Evolutionary conservation across 2,329 filamentous ascomycete species (phyloP).

Genomic region (Colletotrichum navitas): DNA sequence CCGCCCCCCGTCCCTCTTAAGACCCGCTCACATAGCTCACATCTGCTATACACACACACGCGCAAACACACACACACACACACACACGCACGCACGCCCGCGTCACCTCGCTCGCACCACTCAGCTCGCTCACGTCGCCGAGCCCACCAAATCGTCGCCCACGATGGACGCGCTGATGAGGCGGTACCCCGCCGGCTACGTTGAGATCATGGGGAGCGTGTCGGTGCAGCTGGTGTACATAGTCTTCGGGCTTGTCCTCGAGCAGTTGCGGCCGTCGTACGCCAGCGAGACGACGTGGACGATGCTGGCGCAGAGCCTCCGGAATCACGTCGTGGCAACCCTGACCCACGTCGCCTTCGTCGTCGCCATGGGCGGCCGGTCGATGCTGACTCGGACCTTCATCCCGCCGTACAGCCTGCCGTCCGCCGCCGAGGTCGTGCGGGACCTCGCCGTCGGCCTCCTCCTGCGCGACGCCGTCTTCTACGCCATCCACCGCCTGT

Average conservation of each 20-base stretch:
- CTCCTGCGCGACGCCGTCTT: slow-evolving; percentile 15
- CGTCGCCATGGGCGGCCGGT: not conserved
- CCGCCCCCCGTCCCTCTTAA: not conserved
- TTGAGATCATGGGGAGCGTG: slow-evolving; percentile 17
- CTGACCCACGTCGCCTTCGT: slow-evolving; percentile 6
- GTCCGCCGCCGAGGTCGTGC: not conserved
- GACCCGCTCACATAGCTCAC: not conserved
- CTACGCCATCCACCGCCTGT: slow-evolving; percentile 1
- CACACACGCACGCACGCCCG: too few relatives aligned
- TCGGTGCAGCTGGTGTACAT: slow-evolving; percentile 11
- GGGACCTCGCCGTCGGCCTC: slow-evolving; percentile 2
- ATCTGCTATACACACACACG: not conserved
- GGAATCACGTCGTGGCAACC: slow-evolving; percentile 12
- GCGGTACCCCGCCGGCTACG: slow-evolving; percentile 2
- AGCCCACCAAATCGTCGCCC: not conserved
- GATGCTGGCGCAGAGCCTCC: slow-evolving; percentile 9
- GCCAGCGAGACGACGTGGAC: not conserved
- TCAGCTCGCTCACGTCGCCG: too few relatives aligned
- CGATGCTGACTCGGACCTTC: slow-evolving; percentile 5
- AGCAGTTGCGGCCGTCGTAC: slow-evolving; percentile 10
- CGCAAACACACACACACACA: too few relatives aligned
- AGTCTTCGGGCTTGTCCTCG: not conserved
- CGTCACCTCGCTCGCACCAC: too few relatives aligned
- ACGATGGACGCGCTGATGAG: slow-evolving; percentile 11
- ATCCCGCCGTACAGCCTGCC: not conserved